A percentile compares a stretch with the other conserved stretches of the same genome.
These are phyloP conservation scores for Kalanchoe fedtschenkoi DNA, from an alignment of 164 flowering plant species.

Conservation along the genomic window DNA sequence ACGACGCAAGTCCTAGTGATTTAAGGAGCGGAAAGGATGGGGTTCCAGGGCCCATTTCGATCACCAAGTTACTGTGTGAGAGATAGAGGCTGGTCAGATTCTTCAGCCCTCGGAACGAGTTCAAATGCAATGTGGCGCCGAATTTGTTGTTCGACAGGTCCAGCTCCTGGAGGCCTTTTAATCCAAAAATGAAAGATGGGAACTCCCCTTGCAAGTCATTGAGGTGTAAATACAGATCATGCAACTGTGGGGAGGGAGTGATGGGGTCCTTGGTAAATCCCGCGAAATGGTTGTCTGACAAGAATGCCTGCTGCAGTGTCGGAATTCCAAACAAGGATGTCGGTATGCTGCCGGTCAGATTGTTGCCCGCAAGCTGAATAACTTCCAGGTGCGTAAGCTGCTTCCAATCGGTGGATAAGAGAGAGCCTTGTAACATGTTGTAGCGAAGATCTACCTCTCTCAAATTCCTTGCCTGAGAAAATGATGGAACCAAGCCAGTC, in stretches of 20 bases:
- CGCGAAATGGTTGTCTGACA: constrained; percentile 14
- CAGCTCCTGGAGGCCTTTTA: constrained; percentile 14
- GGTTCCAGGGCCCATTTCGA: neutral
- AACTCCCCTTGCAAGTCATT: constrained; percentile 19
- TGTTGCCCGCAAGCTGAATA: constrained; percentile 12
- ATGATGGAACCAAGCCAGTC: constrained; percentile 23
- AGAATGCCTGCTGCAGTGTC: constrained; percentile 9
- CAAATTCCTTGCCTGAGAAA: constrained; percentile 10
- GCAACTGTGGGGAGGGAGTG: constrained; percentile 6
- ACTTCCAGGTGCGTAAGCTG: constrained; percentile 9
- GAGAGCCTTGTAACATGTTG: constrained; percentile 13
- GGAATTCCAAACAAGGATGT: constrained; percentile 15
- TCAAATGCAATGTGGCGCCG: constrained; percentile 18
- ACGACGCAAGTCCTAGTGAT: constrained; percentile 22
- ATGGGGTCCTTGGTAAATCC: constrained; percentile 8
- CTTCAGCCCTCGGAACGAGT: constrained; percentile 10
- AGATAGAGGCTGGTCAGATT: constrained; percentile 27
- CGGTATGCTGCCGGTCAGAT: constrained; percentile 17
- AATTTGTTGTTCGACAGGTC: constrained; percentile 20
- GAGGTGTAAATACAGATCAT: constrained; percentile 15
- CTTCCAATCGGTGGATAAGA: constrained; percentile 13
- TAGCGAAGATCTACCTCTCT: constrained; percentile 8
- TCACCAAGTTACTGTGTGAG: constrained; percentile 25
- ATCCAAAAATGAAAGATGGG: constrained; percentile 17
- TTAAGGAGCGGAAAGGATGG: constrained; percentile 4